Conservation (phyloP, 495 filamentous ascomycete species). For the Cetradonia linearis region DNA sequence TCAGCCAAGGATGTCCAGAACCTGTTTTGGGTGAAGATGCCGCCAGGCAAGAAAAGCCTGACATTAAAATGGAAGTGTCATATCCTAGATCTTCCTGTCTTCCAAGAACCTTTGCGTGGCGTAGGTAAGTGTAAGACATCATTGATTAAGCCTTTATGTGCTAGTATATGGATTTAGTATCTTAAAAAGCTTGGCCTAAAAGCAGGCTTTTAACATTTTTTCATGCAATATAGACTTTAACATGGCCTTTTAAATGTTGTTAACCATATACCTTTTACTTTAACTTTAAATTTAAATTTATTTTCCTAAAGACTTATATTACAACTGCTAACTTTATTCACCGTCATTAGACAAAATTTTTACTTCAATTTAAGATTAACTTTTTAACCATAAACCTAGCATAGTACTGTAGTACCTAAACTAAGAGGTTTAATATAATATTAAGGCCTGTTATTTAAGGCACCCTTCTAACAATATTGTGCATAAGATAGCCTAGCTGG, state of each 20-base stretch:
- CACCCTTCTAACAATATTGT: slow-evolving; percentile 16
- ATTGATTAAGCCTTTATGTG: background rate
- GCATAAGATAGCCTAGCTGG: slow-evolving; percentile 17
- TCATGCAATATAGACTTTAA: slow-evolving; percentile 15
- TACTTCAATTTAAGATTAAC: background rate
- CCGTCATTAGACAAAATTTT: background rate
- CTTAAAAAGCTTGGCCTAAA: slow-evolving; percentile 11
- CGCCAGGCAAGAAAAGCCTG: slow-evolving; percentile 12
- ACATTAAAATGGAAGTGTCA: slow-evolving; percentile 12
- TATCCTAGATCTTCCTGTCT: slow-evolving; percentile 14
- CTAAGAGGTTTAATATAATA: slow-evolving; percentile 15
- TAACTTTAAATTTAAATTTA: background rate
- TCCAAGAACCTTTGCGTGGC: slow-evolving; percentile 5
- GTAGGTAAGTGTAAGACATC: slow-evolving; percentile 4
- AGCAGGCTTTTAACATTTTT: slow-evolving; percentile 18
- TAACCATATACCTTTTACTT: slow-evolving; percentile 10
- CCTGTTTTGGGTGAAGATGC: slow-evolving; percentile 15
- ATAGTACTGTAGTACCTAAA: background rate
- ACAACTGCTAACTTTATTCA: background rate
- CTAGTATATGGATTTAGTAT: slow-evolving; percentile 2
- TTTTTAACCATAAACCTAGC: background rate
- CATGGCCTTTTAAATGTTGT: slow-evolving; percentile 18
- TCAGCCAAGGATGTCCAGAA: slow-evolving; percentile 12
- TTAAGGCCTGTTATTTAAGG: slow-evolving; percentile 11
- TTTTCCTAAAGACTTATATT: background rate